A percentile compares a stretch with the other conserved stretches of the same genome.
phyloP scores from a whole-genome alignment of 2,329 filamentous ascomycete species.

The Neonectria sp. region DNA sequence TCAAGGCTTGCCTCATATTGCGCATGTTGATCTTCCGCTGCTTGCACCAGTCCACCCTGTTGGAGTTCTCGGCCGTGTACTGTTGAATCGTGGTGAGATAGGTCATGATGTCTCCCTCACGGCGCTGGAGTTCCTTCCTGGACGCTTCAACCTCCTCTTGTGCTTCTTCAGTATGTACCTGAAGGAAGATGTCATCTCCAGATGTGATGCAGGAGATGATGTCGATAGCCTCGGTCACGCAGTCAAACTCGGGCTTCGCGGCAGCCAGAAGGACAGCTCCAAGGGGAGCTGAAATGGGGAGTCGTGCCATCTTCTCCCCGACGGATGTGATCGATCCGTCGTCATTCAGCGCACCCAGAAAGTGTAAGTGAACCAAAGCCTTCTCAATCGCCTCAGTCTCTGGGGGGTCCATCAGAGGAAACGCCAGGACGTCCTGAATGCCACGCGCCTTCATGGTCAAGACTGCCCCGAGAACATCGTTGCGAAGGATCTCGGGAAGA shows the following conservation, averaged over 20 bases:
- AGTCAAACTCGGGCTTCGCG: slow-evolving; percentile 77
- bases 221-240: slow-evolving; percentile 87
- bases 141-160: slow-evolving; percentile 67
- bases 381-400: slow-evolving; percentile 84
- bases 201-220: slow-evolving; percentile 78
- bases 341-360: slow-evolving; percentile 82
- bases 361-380: slow-evolving; percentile 84
- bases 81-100: slow-evolving; percentile 75
- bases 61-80: slow-evolving; percentile 70
- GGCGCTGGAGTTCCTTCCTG: slow-evolving; percentile 71
- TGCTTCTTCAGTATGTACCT: slow-evolving; percentile 71
- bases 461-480: slow-evolving; percentile 88
- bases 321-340: slow-evolving; percentile 80
- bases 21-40: slow-evolving; percentile 69
- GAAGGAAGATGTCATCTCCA: slow-evolving; percentile 75
- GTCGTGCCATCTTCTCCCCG: slow-evolving; percentile 83
- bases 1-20: slow-evolving; percentile 75
- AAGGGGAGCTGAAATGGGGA: slow-evolving; percentile 86
- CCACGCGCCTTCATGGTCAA: slow-evolving; percentile 95
- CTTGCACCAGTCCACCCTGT: slow-evolving; percentile 72
- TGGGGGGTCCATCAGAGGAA: slow-evolving; percentile 89
- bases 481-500: slow-evolving; percentile 90
- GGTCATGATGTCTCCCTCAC: slow-evolving; percentile 77
- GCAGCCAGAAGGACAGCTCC: slow-evolving; percentile 89
- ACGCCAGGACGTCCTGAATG: slow-evolving; percentile 83